Evolutionary conservation across 1,139 yeast species (phyloP).

Genomic region (Saccharomyces hybrid): DNA sequence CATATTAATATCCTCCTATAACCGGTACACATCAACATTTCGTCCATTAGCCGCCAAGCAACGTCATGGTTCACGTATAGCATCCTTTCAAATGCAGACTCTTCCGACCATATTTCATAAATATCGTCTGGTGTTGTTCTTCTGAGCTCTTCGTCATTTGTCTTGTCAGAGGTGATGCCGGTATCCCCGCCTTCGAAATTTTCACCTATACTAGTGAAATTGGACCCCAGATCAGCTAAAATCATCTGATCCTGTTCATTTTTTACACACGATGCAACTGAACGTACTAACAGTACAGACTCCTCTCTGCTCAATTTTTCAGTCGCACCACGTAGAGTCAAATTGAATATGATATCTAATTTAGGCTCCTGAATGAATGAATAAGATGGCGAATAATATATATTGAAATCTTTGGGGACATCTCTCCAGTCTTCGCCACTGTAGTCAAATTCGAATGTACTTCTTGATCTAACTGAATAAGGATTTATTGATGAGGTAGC

Average conservation of each 20-base stretch:
- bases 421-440: slow-evolving; percentile 65
- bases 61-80: slow-evolving; percentile 38
- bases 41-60: slow-evolving; percentile 53
- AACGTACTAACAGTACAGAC: slow-evolving; percentile 16
- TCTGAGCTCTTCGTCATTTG: slow-evolving; percentile 8
- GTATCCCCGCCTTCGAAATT: slow-evolving; percentile 11
- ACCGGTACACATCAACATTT: slow-evolving; percentile 59
- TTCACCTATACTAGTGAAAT: neutral
- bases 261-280: slow-evolving; percentile 48
- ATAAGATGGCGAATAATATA: slow-evolving; percentile 26
- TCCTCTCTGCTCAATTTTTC: slow-evolving; percentile 36
- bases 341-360: slow-evolving; percentile 12
- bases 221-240: slow-evolving; percentile 15
- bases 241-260: slow-evolving; percentile 34
- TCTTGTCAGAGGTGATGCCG: neutral
- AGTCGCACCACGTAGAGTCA: slow-evolving; percentile 31
- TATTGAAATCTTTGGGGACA: slow-evolving; percentile 52
- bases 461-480: slow-evolving; percentile 34
- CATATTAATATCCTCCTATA: slow-evolving; percentile 56
- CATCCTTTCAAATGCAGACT: slow-evolving; percentile 39
- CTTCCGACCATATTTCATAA: slow-evolving; percentile 39
- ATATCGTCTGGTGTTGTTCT: slow-evolving; percentile 44
- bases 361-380: slow-evolving; percentile 16
- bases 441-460: slow-evolving; percentile 44
- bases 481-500: slow-evolving; percentile 18